Evolutionary conservation across 345 rosid genomes (phyloP).

Genomic region (Schrenkiella parvula): DNA sequence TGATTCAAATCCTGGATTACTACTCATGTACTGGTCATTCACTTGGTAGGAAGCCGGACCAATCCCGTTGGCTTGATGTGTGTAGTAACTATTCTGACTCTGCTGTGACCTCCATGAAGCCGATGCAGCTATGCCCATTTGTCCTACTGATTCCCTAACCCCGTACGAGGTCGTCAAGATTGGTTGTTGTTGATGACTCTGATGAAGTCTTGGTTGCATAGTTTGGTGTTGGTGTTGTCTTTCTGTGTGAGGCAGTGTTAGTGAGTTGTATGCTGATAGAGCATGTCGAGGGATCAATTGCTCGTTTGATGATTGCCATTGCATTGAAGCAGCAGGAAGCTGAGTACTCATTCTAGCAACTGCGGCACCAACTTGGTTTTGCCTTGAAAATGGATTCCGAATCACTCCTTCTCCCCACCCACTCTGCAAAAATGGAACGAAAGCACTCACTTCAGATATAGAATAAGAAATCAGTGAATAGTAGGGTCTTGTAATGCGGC

Average conservation of each 20-base stretch:
- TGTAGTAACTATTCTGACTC: slow-evolving; percentile 37
- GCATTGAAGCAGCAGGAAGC: slow-evolving; percentile 24
- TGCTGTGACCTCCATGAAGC: slow-evolving; percentile 51
- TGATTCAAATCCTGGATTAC: slow-evolving; percentile 58
- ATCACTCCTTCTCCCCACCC: slow-evolving; percentile 56
- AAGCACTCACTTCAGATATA: not conserved
- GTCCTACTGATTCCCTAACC: slow-evolving; percentile 23
- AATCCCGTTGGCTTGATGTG: slow-evolving; percentile 42
- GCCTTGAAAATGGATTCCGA: slow-evolving; percentile 65
- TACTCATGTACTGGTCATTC: slow-evolving; percentile 41
- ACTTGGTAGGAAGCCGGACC: slow-evolving; percentile 36
- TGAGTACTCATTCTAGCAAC: slow-evolving; percentile 32
- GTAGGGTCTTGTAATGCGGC: not conserved
- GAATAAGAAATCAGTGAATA: not conserved
- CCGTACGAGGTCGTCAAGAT: slow-evolving; percentile 14
- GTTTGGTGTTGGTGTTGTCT: slow-evolving; percentile 32
- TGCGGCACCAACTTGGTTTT: slow-evolving; percentile 33
- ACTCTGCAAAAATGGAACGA: slow-evolving; percentile 47
- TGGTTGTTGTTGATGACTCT: slow-evolving; percentile 13
- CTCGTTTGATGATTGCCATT: slow-evolving; percentile 36
- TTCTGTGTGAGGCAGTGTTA: slow-evolving; percentile 33
- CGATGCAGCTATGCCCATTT: slow-evolving; percentile 7
- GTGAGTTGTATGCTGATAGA: slow-evolving; percentile 33
- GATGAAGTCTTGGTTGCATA: slow-evolving; percentile 23
- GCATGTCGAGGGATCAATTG: slow-evolving; percentile 34